Evolutionary conservation across 805 yeast genomes (phyloP).

Genomic region (Lipomyces mesembrius): DNA sequence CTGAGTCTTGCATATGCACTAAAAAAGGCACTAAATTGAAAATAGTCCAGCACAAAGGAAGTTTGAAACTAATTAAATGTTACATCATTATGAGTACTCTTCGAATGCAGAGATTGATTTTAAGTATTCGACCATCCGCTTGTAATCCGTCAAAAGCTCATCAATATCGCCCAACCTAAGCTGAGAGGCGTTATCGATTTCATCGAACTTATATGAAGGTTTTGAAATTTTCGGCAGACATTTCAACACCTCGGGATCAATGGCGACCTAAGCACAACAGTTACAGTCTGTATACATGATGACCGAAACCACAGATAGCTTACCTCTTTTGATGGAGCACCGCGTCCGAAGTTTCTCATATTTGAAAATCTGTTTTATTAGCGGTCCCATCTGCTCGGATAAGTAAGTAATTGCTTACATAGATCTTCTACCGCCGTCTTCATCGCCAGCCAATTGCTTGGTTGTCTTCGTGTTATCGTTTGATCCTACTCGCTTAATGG

Average conservation of each 20-base stretch:
- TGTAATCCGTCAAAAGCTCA: conserved; percentile 47
- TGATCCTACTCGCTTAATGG: conserved; percentile 10
- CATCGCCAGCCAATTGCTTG: neutral
- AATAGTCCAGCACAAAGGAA: neutral
- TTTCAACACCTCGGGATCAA: neutral
- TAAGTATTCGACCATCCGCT: conserved; percentile 45
- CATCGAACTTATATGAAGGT: conserved; percentile 19
- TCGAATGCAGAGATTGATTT: conserved; percentile 42
- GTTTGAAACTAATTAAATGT: neutral
- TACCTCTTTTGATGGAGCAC: conserved; percentile 6
- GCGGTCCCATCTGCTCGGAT: neutral
- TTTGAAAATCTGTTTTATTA: conserved; percentile 19
- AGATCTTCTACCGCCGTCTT: conserved; percentile 1
- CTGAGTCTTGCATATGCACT: neutral
- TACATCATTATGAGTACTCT: conserved; percentile 11
- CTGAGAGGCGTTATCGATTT: conserved; percentile 40
- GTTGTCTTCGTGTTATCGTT: conserved; percentile 5
- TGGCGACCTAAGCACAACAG: neutral
- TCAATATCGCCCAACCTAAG: conserved; percentile 47
- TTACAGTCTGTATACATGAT: neutral
- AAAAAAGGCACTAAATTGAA: no score
- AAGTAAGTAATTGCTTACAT: conserved; percentile 1
- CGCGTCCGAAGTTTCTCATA: conserved; percentile 23
- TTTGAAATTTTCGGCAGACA: conserved; percentile 15
- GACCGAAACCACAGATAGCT: neutral